Conservation (phyloP, 768 basidiomycete genomes). For the Clavulina sp. region DNA sequence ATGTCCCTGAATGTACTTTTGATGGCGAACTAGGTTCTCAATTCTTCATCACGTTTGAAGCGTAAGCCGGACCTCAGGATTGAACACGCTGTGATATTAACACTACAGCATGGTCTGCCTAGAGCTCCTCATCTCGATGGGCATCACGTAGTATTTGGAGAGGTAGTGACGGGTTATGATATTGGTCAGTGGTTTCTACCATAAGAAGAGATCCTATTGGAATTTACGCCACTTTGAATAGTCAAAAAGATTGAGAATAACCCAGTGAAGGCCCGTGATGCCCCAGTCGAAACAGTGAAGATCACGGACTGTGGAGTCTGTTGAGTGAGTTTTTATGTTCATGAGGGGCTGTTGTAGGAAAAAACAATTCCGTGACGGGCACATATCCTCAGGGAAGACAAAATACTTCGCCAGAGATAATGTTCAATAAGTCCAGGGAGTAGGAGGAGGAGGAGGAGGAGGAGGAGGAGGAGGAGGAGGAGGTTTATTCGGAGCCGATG, state of each 20-base stretch:
- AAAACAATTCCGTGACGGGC: too few relatives aligned
- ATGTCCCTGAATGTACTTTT: background rate
- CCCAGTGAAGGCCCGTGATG: background rate
- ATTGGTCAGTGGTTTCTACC: too few relatives aligned
- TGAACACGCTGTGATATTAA: constrained; percentile 18
- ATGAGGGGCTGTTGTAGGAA: too few relatives aligned
- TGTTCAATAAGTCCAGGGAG: too few relatives aligned
- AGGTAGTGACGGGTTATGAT: constrained; percentile 25
- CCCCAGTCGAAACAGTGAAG: background rate
- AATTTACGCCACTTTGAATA: too few relatives aligned
- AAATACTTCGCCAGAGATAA: too few relatives aligned
- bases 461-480: too few relatives aligned
- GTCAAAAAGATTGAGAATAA: constrained; percentile 1
- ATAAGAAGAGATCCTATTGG: too few relatives aligned
- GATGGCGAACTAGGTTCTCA: background rate
- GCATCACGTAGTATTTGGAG: constrained; percentile 30
- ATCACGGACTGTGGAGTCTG: background rate
- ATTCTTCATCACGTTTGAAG: constrained; percentile 1
- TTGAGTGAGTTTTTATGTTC: too few relatives aligned
- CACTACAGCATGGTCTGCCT: constrained; percentile 18
- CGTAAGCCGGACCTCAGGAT: background rate
- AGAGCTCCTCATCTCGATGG: constrained; percentile 23
- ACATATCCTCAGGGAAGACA: too few relatives aligned
- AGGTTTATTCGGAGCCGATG: too few relatives aligned
- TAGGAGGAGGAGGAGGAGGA: too few relatives aligned